Evolutionary conservation across 176 grass and related monocot species (phyloP), one percentile per base, ranked within the genome.

Genomic region (Guadua angustifolia): DNA sequence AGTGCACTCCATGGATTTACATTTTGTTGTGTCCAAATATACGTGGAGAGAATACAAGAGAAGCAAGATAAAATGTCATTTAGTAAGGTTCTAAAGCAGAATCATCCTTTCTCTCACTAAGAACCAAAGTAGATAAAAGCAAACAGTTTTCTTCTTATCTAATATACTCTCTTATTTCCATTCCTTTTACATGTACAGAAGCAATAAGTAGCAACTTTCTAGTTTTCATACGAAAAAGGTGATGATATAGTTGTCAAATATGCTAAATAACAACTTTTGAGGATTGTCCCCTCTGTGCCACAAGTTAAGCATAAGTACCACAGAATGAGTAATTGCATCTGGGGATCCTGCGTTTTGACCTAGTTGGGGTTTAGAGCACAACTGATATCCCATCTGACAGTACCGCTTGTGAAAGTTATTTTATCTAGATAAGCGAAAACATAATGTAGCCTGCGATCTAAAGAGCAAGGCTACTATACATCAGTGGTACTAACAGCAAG

Each of bases 391-490:
- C 44, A 52, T 65, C 15, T 32, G 49, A 3, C 13, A 16, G 35
- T 25, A 12, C 58, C 38, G 49, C 50, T 44, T 61, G 19, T 71
- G 29, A 7, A 50, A 71, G 26, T 13, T 38, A 45, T 35, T 29
- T 79, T 65, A 29, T 26, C 14, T 25, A n/a, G 58, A 78, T 63
- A 18, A 62, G 44, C 16, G 2, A 26, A 60, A 62, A 50, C 24
- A 35, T 49, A 29, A 32, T 32, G 57, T n/a, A 66, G 25, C 17
- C 61, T 38, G 29, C 11, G 4, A 79, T 57, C 65, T 57, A 22
- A 42, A 55, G 50, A 57, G 50, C 79, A 43, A 68, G 65, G 79
- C 35, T 81, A 56, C 32, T 40, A 69, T 8, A 6, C 36, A 57
- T 25, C 49, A 51, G 14, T 15, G 11, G 11, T 22, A 65, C 44